Percentiles rank a stretch among this genome's conserved stretches.
These are phyloP conservation scores for Alternaria solani DNA, from an alignment of 2,329 filamentous ascomycete species.

Conservation along the genomic window DNA sequence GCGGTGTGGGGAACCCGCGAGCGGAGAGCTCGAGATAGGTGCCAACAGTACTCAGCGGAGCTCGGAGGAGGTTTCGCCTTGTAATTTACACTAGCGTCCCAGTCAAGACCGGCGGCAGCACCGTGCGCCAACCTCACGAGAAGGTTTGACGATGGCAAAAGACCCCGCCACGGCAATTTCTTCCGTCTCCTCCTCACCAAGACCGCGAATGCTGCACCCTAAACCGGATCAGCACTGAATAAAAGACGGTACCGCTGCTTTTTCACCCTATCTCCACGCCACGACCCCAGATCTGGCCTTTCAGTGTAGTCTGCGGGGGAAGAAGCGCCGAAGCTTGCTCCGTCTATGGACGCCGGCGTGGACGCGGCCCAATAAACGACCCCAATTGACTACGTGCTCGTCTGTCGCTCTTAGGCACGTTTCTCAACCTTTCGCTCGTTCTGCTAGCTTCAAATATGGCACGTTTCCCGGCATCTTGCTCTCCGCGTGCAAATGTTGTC, in stretches of 20 bases:
- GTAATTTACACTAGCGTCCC: neutral
- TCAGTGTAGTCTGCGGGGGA: neutral
- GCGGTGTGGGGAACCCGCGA: conserved; percentile 3
- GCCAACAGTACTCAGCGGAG: neutral
- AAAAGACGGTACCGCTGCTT: neutral
- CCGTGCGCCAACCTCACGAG: neutral
- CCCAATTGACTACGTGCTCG: neutral
- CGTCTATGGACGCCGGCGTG: neutral
- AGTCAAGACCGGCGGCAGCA: neutral
- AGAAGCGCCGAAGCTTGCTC: neutral
- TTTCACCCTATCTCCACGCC: neutral
- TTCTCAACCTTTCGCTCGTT: neutral
- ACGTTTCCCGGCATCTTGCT: neutral
- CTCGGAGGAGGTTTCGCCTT: conserved; percentile 20
- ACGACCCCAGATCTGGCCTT: neutral
- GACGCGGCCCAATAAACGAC: neutral
- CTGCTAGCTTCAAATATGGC: neutral
- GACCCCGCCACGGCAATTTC: neutral
- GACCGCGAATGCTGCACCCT: neutral
- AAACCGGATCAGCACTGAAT: neutral
- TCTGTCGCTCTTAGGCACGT: neutral
- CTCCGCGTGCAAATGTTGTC: neutral
- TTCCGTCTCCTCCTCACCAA: neutral
- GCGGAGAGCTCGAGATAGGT: conserved; percentile 12
- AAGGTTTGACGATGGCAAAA: neutral